Percentiles rank a stretch among this genome's conserved stretches.
Evolutionary conservation across 1,284 basidiomycete species (phyloP).

Genomic region (Cutaneotrichosporon cavernicola): DNA sequence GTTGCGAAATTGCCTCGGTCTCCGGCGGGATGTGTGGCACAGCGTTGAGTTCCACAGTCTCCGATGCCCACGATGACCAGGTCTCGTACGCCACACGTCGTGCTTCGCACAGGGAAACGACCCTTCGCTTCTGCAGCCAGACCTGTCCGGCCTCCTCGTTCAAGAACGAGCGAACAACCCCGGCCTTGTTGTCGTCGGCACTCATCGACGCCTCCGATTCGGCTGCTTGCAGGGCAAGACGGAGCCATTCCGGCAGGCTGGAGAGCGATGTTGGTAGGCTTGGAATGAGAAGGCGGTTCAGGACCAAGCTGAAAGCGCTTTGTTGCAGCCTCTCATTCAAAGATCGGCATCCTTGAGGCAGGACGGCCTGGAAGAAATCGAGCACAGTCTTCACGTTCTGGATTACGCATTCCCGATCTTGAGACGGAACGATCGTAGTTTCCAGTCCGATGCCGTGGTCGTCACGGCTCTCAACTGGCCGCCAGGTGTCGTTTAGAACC

Average conservation of each 20-base stretch:
- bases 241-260: slow-evolving; percentile 63
- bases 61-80: slow-evolving; percentile 8
- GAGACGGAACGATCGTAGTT: not conserved
- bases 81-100: slow-evolving; percentile 3
- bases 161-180: slow-evolving; percentile 43
- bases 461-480: not conserved
- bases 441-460: not conserved
- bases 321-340: slow-evolving; percentile 8
- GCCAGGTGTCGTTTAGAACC: not conserved
- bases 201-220: slow-evolving; percentile 57
- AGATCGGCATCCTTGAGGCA: slow-evolving; percentile 22
- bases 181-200: not conserved
- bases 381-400: slow-evolving; percentile 25
- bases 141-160: slow-evolving; percentile 55
- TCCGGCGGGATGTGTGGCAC: not conserved
- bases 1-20: not conserved
- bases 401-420: slow-evolving; percentile 17
- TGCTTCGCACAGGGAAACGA: slow-evolving; percentile 10
- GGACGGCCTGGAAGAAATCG: slow-evolving; percentile 19
- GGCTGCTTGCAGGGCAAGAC: slow-evolving; percentile 60
- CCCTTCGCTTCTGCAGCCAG: slow-evolving; percentile 32
- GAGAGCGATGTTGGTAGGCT: slow-evolving; percentile 62
- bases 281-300: slow-evolving; percentile 66
- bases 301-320: slow-evolving; percentile 52
- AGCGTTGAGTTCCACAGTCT: not conserved